Evolutionary conservation across 1,284 basidiomycete species (phyloP).

Genomic region (Anthracocystis panici-leucophaei): DNA sequence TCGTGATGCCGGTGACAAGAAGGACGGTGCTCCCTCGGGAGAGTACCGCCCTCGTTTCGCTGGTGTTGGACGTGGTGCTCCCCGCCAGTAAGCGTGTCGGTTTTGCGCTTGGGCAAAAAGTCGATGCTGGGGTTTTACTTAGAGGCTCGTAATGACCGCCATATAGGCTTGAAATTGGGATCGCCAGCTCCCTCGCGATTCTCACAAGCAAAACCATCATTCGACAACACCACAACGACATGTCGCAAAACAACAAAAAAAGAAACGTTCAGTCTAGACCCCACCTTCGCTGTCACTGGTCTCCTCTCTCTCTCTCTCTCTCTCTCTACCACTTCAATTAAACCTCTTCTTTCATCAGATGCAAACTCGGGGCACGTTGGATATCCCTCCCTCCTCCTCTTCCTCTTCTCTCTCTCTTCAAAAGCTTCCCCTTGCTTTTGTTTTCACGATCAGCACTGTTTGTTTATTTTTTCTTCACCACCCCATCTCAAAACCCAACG

Average conservation of each 20-base stretch:
- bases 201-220: background rate
- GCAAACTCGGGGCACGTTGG: constrained; percentile 46
- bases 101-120: too few relatives aligned
- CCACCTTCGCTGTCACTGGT: constrained; percentile 17
- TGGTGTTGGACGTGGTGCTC: constrained; percentile 66
- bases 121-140: background rate
- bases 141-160: background rate
- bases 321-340: constrained; percentile 1
- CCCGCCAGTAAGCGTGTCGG: constrained; percentile 56
- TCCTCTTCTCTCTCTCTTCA: constrained; percentile 3
- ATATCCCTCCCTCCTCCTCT: constrained; percentile 5
- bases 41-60: constrained; percentile 69
- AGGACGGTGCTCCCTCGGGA: constrained; percentile 66
- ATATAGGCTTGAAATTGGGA: background rate
- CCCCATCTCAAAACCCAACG: constrained; percentile 31
- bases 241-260: background rate
- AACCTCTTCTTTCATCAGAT: constrained; percentile 11
- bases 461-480: constrained; percentile 5
- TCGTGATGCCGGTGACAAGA: constrained; percentile 65
- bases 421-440: too few relatives aligned
- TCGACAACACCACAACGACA: background rate
- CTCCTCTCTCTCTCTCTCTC: constrained; percentile 3
- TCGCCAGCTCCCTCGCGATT: background rate
- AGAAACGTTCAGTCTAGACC: constrained; percentile 34
- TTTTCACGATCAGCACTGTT: constrained; percentile 15